Base-by-base conservation (phyloP, 225 moss, liverwort and hornwort genomes). In the Polytrichum formosum region DNA sequence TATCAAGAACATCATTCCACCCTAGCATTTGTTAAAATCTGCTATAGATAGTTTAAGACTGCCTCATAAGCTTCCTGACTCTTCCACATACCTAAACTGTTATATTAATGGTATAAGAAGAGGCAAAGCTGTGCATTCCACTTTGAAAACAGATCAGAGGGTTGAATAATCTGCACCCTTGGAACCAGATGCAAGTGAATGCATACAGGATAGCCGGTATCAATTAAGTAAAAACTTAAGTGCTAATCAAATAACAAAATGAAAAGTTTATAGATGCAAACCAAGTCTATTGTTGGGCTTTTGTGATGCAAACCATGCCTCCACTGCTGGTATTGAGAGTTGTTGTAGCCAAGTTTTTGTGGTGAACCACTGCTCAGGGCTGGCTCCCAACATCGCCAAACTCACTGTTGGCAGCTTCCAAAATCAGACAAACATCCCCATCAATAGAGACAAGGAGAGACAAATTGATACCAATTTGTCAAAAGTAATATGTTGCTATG, bases 361-460 rank as follows among this genome's bases (percentile, higher is more conserved):
- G 16, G 18, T 16, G 25, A 74, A 33, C 84, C 84, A 84, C 61
- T 81, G 80, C 20, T 58, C 27, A 63, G 33, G 71, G 69, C 67
- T 72, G 26, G 67, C 84, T 78, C 84, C 84, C 66, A 81, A 69
- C 75, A 64, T 66, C n/a, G 61, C 53, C 33, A 66, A 63, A 67
- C 81, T 78, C 46, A 84, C 84, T 63, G 20, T 58, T 70, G 80
- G 84, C 63, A 84, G 78, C 84, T 84, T 76, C 74, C 55, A 67
- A 74, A 27, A 25, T 27, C 62, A 25, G 35, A 74, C 55, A 77
- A 26, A 80, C 66, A 74, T 54, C 33, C 68, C 65, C 2, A 53
- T 80, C 77, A 74, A 46, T 46, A 46, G 10, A 46, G 16, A 46
- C 46, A 46, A 46, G 13, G 3, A 46, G 13, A 46, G 46, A 46